Base-by-base conservation (phyloP, 345 rosid genomes). In the Pugionium dolabratum region DNA sequence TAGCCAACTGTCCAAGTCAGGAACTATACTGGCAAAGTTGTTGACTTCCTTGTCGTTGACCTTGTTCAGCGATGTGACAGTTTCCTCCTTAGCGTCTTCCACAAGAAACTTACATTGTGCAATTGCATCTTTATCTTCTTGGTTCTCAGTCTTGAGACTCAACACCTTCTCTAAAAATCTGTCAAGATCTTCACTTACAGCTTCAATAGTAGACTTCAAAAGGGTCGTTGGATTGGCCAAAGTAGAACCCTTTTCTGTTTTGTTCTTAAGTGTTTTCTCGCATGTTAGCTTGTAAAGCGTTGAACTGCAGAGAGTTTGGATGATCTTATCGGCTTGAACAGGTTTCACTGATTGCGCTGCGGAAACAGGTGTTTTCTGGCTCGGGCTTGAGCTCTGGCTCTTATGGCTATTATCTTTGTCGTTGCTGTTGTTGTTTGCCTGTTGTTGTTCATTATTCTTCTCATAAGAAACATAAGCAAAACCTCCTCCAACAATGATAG, bases 1-100 rank as follows among this genome's bases (percentile, higher is more conserved):
- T n/a, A 91, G 57, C 91, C 91, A 86, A 58, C 58, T 85, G 50
- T 80, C 81, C 74, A 88, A 48, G 3, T 91, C 85, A 0, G 78
- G 75, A 28, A 75, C 60, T 0, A 64, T 74, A 25, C 49, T 70
- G 1, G 43, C 5, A 4, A 63, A 61, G 54, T 76, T 69, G 18
- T 7, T 61, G 0, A 52, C 5, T 18, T 81, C 73, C 54, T 56
- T 66, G 2, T 10, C 67, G 2, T 53, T 70, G 7, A 78, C 62
- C 6, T 44, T 43, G 26, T 41, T 49, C 6, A 74, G 4, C 0
- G 87, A 75, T 1, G 36, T 34, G 0, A 51, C 11, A 35, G 81
- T 42, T 67, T 91, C 98, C 9, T 79, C 84, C 37, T 72, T 76
- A 10, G 96, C 96, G 11, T 79, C 73, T 3, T 60, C 75, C 3